A percentile compares a stretch with the other conserved stretches of the same genome.
Evolutionary conservation across 257 asterid species (phyloP).

Genomic region (Solanum dulcamara): DNA sequence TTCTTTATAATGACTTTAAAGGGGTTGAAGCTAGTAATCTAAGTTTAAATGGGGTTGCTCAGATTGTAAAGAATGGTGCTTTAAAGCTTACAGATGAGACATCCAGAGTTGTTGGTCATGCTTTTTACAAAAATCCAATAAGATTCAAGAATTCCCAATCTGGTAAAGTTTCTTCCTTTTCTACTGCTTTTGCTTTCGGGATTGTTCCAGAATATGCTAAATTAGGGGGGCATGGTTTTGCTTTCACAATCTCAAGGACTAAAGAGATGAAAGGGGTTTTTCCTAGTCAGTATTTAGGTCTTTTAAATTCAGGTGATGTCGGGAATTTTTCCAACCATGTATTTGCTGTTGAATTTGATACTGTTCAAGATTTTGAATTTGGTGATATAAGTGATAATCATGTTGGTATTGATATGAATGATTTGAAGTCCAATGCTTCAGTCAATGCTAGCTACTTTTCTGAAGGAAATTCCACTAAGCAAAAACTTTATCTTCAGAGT

Average conservation of each 20-base stretch:
- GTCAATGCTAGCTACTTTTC: constrained; percentile 30
- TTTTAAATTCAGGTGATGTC: constrained; percentile 19
- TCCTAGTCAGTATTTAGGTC: constrained; percentile 53
- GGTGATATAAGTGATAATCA: constrained; percentile 59
- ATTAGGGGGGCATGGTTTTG: constrained; percentile 69
- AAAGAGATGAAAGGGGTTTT: constrained; percentile 29
- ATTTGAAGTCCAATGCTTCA: constrained; percentile 42
- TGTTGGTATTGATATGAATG: constrained; percentile 57
- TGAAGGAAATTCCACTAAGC: constrained; percentile 11
- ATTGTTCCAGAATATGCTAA: constrained; percentile 40
- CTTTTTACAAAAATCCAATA: constrained; percentile 35
- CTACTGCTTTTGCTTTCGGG: constrained; percentile 59
- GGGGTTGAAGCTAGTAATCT: constrained; percentile 14
- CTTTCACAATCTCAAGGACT: constrained; percentile 30
- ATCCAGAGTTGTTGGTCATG: constrained; percentile 34
- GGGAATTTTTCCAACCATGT: constrained; percentile 58
- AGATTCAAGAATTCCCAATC: constrained; percentile 28
- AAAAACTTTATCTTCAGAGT: constrained; percentile 24
- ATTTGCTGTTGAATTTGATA: constrained; percentile 70
- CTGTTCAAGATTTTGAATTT: constrained; percentile 35
- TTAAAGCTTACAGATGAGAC: constrained; percentile 40
- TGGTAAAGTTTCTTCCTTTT: constrained; percentile 44
- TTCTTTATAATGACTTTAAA: constrained; percentile 39
- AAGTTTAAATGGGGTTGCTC: constrained; percentile 36
- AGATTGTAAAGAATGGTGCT: constrained; percentile 35